phyloP scores from a whole-genome alignment of 768 basidiomycete genomes.

The Lactarius indigo region DNA sequence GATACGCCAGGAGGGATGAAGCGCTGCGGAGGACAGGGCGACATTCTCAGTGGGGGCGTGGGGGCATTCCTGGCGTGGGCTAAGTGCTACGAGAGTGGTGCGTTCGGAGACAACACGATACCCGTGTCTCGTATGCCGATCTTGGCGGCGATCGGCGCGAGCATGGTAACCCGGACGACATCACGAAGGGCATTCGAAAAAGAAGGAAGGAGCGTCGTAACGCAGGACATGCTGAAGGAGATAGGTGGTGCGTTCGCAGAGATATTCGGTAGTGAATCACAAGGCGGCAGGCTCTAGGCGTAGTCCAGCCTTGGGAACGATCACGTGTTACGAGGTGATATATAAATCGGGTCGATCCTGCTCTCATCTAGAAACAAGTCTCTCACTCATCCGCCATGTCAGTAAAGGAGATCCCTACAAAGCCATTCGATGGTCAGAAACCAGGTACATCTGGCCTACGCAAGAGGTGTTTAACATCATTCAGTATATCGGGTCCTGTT shows the following conservation, averaged over 20 bases:
- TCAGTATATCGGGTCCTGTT: conserved; percentile 1
- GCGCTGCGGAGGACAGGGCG: conserved; percentile 95
- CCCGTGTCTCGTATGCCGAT: conserved; percentile 69
- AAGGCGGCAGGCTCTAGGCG: conserved; percentile 37
- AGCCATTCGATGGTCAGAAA: conserved; percentile 90
- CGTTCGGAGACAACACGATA: conserved; percentile 59
- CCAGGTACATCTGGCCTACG: conserved; percentile 97
- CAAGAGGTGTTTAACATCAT: conserved; percentile 62
- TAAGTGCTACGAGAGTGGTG: conserved; percentile 84
- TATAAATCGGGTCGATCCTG: conserved; percentile 11
- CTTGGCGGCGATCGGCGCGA: conserved; percentile 80
- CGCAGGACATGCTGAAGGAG: conserved; percentile 42
- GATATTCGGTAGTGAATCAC: conserved; percentile 56
- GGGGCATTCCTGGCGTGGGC: conserved; percentile 95
- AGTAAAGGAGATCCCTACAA: conserved; percentile 71
- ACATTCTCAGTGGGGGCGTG: conserved; percentile 83
- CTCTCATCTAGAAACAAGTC: not conserved
- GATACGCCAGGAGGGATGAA: conserved; percentile 79
- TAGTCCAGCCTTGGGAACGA: not conserved
- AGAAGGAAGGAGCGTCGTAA: conserved; percentile 77
- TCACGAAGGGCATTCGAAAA: conserved; percentile 73
- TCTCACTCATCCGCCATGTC: conserved; percentile 36
- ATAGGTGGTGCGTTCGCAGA: conserved; percentile 68
- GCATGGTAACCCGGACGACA: conserved; percentile 82
- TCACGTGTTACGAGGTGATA: conserved; percentile 18